Conservation (phyloP, 139 green algal genomes). For the Tetratostichococcus sp. region DNA sequence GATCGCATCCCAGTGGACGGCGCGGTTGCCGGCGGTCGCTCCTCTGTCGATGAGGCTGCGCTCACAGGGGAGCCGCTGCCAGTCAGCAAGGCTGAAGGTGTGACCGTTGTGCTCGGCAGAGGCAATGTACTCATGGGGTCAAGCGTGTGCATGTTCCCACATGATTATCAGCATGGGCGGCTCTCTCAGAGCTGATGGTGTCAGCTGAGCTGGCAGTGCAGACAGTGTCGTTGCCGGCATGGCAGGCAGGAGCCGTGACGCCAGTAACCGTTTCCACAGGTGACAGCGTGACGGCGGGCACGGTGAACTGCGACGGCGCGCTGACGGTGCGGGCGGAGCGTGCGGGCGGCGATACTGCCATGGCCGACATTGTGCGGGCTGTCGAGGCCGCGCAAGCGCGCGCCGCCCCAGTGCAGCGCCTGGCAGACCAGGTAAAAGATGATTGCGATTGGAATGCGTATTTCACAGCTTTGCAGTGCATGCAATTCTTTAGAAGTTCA, state of each 20-base stretch:
- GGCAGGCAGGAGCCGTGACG: neutral
- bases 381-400: slow-evolving; percentile 74
- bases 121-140: too few relatives aligned
- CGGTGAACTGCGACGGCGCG: slow-evolving; percentile 77
- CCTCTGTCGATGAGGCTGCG: slow-evolving; percentile 70
- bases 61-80: slow-evolving; percentile 83
- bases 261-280: too few relatives aligned
- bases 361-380: slow-evolving; percentile 78
- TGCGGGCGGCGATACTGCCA: slow-evolving; percentile 68
- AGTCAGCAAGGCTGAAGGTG: slow-evolving; percentile 56
- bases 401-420: slow-evolving; percentile 77
- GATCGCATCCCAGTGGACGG: slow-evolving; percentile 85
- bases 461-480: too few relatives aligned
- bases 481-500: too few relatives aligned
- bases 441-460: too few relatives aligned
- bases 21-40: slow-evolving; percentile 56
- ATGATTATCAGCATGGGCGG: neutral
- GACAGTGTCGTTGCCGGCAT: neutral
- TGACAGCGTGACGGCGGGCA: slow-evolving; percentile 72
- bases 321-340: slow-evolving; percentile 59
- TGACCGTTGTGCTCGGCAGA: slow-evolving; percentile 6
- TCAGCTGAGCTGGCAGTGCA: neutral
- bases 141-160: too few relatives aligned
- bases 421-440: slow-evolving; percentile 76
- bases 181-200: neutral